Percentiles rank a stretch among this genome's conserved stretches.
Evolutionary conservation across 305 asterid species (phyloP).

Genomic region (Fraxinus dipetala): DNA sequence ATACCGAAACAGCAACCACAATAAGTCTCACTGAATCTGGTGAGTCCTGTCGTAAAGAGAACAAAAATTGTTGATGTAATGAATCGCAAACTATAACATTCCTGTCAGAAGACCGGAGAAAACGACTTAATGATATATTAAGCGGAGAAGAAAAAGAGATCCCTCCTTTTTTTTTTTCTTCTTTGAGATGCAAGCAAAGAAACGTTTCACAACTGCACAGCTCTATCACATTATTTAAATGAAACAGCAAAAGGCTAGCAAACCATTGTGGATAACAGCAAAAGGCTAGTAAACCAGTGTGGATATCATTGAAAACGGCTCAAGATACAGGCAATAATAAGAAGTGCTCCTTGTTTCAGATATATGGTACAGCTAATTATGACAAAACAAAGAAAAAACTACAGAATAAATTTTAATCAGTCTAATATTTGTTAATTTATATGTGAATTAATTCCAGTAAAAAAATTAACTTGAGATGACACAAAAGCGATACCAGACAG

Average conservation of each 20-base stretch:
- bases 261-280: not conserved
- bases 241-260: not conserved
- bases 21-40: constrained; percentile 66
- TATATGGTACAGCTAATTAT: not conserved
- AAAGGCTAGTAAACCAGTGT: not conserved
- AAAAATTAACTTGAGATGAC: not conserved
- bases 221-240: constrained; percentile 11
- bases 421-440: not conserved
- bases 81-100: constrained; percentile 15
- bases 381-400: not conserved
- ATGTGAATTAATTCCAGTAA: not conserved
- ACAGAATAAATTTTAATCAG: not conserved
- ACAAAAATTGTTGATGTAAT: constrained; percentile 16
- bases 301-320: not conserved
- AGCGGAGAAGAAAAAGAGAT: constrained; percentile 5
- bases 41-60: constrained; percentile 61
- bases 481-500: not conserved
- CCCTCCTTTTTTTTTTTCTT: not conserved
- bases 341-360: not conserved
- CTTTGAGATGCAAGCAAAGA: not conserved
- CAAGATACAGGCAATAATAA: not conserved
- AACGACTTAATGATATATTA: not conserved
- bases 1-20: constrained; percentile 53
- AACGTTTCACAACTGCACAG: constrained; percentile 8
- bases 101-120: not conserved